Conservation (phyloP, 257 asterid species). For the Rubia yunnanensis region DNA sequence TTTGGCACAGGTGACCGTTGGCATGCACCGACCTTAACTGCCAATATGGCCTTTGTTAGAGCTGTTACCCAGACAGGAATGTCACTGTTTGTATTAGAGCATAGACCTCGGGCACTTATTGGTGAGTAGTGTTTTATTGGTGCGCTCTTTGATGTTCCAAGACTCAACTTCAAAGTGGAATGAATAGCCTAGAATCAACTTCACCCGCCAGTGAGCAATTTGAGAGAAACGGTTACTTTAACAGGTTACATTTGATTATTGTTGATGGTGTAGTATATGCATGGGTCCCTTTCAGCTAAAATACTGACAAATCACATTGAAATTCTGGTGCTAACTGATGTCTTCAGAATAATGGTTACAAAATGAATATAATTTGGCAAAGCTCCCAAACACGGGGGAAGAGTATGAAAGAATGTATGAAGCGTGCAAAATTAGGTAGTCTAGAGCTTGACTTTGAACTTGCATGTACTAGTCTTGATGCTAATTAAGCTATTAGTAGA, state of each 20-base stretch:
- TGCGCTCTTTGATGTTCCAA: not conserved
- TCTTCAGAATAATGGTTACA: not conserved
- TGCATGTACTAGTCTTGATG: slow-evolving; percentile 69
- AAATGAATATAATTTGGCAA: slow-evolving; percentile 1
- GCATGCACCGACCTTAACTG: slow-evolving; percentile 79
- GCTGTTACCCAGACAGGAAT: slow-evolving; percentile 85
- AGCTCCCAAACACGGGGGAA: not conserved
- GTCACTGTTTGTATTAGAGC: slow-evolving; percentile 70
- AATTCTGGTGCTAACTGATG: not conserved
- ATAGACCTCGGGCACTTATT: slow-evolving; percentile 73
- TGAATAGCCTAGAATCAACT: not conserved
- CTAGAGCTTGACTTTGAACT: slow-evolving; percentile 58
- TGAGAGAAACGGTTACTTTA: not conserved
- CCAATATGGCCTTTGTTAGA: slow-evolving; percentile 87
- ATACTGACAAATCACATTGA: not conserved
- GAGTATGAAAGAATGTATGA: not conserved
- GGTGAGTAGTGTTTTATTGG: slow-evolving; percentile 43
- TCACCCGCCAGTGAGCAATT: too few species aligned
- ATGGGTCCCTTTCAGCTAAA: not conserved
- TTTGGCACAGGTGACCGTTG: slow-evolving; percentile 92
- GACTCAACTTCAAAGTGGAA: not conserved
- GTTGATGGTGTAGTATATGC: not conserved
- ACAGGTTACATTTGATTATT: not conserved
- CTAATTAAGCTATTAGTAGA: slow-evolving; percentile 52
- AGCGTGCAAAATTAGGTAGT: not conserved